Conservation (phyloP, 2,329 filamentous ascomycete genomes). For the Phialocephala subalpina region DNA sequence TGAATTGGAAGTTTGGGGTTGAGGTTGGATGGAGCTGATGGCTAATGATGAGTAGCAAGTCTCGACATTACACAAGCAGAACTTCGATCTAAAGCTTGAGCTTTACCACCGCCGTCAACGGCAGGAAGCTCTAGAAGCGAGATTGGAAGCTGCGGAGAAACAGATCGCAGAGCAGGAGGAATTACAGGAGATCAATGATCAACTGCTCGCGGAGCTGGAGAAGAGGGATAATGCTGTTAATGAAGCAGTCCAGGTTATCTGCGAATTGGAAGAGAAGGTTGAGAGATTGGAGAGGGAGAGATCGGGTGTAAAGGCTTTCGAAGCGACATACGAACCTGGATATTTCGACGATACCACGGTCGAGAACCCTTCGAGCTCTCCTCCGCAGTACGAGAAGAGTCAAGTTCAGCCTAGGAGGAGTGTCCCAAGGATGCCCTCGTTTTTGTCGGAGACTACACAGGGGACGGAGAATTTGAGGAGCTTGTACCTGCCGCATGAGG, state of each 20-base stretch:
- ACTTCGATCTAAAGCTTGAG: constrained; percentile 80
- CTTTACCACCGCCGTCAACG: constrained; percentile 73
- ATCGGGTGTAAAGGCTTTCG: constrained; percentile 59
- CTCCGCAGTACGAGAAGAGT: constrained; percentile 31
- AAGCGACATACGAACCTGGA: constrained; percentile 44
- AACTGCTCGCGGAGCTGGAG: constrained; percentile 66
- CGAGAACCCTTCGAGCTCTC: constrained; percentile 37
- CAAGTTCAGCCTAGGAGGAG: constrained; percentile 16
- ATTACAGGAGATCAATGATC: constrained; percentile 64
- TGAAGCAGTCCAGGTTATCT: constrained; percentile 75
- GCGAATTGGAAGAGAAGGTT: constrained; percentile 67
- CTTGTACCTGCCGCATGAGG: constrained; percentile 56
- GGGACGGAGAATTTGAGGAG: constrained; percentile 68
- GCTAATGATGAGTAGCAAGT: constrained; percentile 57
- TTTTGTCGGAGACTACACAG: constrained; percentile 66
- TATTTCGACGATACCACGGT: constrained; percentile 30
- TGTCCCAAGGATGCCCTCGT: constrained; percentile 69
- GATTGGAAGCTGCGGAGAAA: constrained; percentile 60
- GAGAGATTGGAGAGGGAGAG: constrained; percentile 62
- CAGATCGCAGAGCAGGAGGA: constrained; percentile 52
- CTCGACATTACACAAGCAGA: constrained; percentile 76
- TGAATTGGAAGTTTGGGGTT: too few relatives aligned
- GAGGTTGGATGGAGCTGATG: neutral
- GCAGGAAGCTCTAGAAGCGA: constrained; percentile 65
- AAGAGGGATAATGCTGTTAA: constrained; percentile 75